Conservation (phyloP, 495 filamentous ascomycete species). For the Aspergillus sclerotioniger region DNA sequence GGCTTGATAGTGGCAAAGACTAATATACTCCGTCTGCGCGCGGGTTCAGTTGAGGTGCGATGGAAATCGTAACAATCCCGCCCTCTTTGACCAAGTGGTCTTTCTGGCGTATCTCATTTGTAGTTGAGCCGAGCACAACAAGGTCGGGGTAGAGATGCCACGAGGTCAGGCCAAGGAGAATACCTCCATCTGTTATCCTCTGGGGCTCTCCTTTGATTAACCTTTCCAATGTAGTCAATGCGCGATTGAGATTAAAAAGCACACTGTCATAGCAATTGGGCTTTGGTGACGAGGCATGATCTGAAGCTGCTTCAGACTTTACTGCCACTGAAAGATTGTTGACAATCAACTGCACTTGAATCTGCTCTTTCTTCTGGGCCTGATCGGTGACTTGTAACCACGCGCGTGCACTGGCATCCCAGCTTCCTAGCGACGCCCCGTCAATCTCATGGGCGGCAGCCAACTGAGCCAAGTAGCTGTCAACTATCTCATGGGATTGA, state of each 20-base stretch:
- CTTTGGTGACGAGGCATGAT: background rate
- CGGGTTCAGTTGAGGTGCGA: background rate
- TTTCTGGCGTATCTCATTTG: background rate
- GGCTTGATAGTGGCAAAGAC: slow-evolving; percentile 3
- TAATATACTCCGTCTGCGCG: slow-evolving; percentile 10
- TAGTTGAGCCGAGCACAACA: background rate
- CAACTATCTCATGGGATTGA: background rate
- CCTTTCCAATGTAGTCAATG: slow-evolving; percentile 9
- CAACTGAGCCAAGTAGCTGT: background rate
- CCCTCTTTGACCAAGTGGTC: background rate
- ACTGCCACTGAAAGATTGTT: slow-evolving; percentile 13
- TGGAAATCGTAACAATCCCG: slow-evolving; percentile 5
- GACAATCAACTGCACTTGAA: slow-evolving; percentile 10
- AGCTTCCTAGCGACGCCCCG: background rate
- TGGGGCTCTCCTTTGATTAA: slow-evolving; percentile 10
- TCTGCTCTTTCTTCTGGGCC: slow-evolving; percentile 6
- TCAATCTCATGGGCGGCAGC: slow-evolving; percentile 6
- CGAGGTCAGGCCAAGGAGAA: slow-evolving; percentile 10
- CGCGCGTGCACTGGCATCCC: slow-evolving; percentile 15
- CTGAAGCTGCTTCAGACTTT: background rate
- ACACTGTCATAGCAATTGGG: slow-evolving; percentile 9
- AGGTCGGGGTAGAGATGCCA: slow-evolving; percentile 15
- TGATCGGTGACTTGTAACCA: slow-evolving; percentile 11
- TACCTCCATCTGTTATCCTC: slow-evolving; percentile 5
- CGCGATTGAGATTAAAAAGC: slow-evolving; percentile 1